Percentiles rank a stretch among this genome's conserved stretches.
Conservation (phyloP, 257 asterid species). For the Gentiana straminea region DNA sequence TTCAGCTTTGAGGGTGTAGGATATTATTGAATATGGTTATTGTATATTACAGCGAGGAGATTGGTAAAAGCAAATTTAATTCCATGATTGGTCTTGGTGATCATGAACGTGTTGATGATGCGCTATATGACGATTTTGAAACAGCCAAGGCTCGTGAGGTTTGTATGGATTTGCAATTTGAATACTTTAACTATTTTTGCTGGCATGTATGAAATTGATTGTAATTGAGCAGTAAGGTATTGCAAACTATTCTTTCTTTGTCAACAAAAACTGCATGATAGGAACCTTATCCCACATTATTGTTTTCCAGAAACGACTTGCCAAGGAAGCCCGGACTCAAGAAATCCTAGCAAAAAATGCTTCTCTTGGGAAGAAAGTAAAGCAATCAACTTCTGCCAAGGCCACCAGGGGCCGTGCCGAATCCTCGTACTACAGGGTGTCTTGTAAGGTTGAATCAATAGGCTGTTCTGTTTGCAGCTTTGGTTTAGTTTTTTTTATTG, state of each 20-base stretch:
- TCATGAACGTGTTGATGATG: constrained; percentile 70
- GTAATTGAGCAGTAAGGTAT: too few relatives aligned
- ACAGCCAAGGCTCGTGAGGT: constrained; percentile 79
- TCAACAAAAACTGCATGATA: too few relatives aligned
- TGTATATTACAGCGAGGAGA: constrained; percentile 56
- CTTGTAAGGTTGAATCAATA: constrained; percentile 51
- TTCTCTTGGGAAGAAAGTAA: constrained; percentile 68
- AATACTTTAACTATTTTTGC: not conserved
- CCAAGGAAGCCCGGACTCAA: constrained; percentile 81
- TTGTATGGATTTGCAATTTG: constrained; percentile 2
- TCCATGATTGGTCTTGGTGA: constrained; percentile 79
- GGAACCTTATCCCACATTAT: not conserved
- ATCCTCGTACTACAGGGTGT: constrained; percentile 65
- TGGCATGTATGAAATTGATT: too few relatives aligned
- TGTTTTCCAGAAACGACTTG: constrained; percentile 65
- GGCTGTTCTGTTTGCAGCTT: not conserved
- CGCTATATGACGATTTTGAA: constrained; percentile 79
- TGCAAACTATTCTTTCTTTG: too few relatives aligned
- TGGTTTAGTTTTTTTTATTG: not conserved
- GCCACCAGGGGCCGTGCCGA: constrained; percentile 67
- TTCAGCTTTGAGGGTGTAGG: not conserved
- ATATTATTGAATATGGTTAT: not conserved
- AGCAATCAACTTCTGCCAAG: constrained; percentile 36
- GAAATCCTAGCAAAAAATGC: constrained; percentile 75
- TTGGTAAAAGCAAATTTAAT: constrained; percentile 54